phyloP scores from a whole-genome alignment of 129 eudicot species.

The Mikania micrantha region DNA sequence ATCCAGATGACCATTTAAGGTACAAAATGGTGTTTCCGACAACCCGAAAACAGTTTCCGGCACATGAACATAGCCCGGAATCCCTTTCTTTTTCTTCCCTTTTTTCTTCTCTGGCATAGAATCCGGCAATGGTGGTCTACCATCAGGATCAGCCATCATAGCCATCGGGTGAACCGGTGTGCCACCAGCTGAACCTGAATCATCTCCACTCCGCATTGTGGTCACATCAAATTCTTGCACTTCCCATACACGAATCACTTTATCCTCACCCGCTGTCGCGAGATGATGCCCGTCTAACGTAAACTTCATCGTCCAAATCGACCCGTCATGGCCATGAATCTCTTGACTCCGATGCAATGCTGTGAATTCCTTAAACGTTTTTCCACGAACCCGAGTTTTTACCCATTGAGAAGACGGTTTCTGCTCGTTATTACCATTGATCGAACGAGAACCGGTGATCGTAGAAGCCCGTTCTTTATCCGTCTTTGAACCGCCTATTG shows the following conservation, averaged over 20 bases:
- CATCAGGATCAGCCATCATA: slow-evolving; percentile 20
- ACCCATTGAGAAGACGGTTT: slow-evolving; percentile 32
- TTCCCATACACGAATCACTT: slow-evolving; percentile 33
- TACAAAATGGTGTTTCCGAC: slow-evolving; percentile 64
- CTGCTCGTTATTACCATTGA: slow-evolving; percentile 7
- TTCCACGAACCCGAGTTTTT: slow-evolving; percentile 29
- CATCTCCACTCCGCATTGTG: slow-evolving; percentile 19
- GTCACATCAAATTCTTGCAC: slow-evolving; percentile 33
- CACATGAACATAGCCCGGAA: slow-evolving; percentile 66
- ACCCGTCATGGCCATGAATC: slow-evolving; percentile 29
- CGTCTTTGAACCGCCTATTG: slow-evolving; percentile 41
- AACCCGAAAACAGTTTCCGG: slow-evolving; percentile 80
- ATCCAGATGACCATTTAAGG: slow-evolving; percentile 70
- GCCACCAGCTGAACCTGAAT: slow-evolving; percentile 18
- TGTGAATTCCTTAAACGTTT: slow-evolving; percentile 32
- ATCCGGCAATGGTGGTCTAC: slow-evolving; percentile 67
- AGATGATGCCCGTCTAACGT: slow-evolving; percentile 29
- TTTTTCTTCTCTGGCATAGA: slow-evolving; percentile 44
- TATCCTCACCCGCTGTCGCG: slow-evolving; percentile 36
- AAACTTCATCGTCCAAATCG: slow-evolving; percentile 37
- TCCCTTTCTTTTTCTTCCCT: slow-evolving; percentile 47
- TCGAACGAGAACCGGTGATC: slow-evolving; percentile 1
- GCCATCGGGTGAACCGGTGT: slow-evolving; percentile 33
- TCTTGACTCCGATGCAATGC: slow-evolving; percentile 35
- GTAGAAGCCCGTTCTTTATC: slow-evolving; percentile 38